These are phyloP conservation scores for Colletotrichum ledebouriae DNA, from an alignment of 2,329 filamentous ascomycete species.

Conservation along the genomic window DNA sequence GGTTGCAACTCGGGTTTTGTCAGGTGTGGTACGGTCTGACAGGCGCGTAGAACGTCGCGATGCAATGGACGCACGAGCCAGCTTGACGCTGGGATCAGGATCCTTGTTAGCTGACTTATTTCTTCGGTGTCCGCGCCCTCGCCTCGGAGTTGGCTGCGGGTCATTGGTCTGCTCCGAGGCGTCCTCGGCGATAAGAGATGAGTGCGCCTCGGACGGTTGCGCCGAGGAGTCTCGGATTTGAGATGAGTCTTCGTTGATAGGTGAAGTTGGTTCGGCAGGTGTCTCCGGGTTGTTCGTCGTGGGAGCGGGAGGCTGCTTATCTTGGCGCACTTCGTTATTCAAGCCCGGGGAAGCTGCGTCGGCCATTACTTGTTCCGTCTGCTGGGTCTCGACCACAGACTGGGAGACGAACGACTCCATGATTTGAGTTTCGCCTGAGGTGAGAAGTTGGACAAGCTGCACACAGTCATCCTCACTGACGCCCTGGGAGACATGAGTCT, in stretches of 20 bases:
- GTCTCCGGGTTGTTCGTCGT: slow-evolving; percentile 12
- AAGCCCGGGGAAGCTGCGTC: slow-evolving; percentile 15
- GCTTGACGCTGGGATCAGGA: slow-evolving; percentile 40
- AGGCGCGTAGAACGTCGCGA: slow-evolving; percentile 42
- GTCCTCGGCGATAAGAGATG: slow-evolving; percentile 41
- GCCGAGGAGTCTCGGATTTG: slow-evolving; percentile 40
- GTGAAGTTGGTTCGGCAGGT: slow-evolving; percentile 22
- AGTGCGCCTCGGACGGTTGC: slow-evolving; percentile 38
- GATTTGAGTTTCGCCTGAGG: slow-evolving; percentile 32
- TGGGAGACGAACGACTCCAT: slow-evolving; percentile 11
- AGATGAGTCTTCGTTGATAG: slow-evolving; percentile 34
- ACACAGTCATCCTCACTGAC: slow-evolving; percentile 5
- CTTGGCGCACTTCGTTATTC: background rate
- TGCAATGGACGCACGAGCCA: slow-evolving; percentile 42
- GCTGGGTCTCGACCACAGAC: slow-evolving; percentile 24
- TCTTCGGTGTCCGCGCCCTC: slow-evolving; percentile 39
- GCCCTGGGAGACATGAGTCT: slow-evolving; percentile 7
- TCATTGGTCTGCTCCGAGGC: slow-evolving; percentile 28
- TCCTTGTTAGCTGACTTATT: slow-evolving; percentile 36
- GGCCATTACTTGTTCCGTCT: slow-evolving; percentile 32
- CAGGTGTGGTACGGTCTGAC: slow-evolving; percentile 42
- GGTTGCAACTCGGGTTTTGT: slow-evolving; percentile 45
- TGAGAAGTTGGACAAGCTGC: slow-evolving; percentile 8
- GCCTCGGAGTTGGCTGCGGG: slow-evolving; percentile 35
- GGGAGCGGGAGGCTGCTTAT: background rate